These are phyloP conservation scores for Chamaecrista fasciculata DNA, from an alignment of 306 rosid genomes.

Conservation along the genomic window DNA sequence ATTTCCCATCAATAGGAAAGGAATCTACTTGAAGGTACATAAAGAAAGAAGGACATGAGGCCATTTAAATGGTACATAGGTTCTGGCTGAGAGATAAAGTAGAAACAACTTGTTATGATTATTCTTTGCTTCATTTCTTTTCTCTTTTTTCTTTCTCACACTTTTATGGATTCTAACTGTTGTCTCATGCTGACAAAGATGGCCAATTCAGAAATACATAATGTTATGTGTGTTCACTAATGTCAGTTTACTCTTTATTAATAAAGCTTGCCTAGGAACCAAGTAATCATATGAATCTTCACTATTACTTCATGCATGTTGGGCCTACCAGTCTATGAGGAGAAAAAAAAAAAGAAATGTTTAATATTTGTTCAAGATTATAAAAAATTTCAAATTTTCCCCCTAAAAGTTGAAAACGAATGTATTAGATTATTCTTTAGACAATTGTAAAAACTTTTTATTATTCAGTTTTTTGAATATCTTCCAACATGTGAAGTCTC, in stretches of 20 bases:
- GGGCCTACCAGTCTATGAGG: no score
- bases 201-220: neutral
- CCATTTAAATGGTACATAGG: slow-evolving; percentile 12
- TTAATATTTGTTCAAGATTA: no score
- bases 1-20: slow-evolving; percentile 42
- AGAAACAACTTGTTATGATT: neutral
- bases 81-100: neutral
- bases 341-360: no score
- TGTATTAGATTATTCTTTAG: no score
- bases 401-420: no score
- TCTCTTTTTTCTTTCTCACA: neutral
- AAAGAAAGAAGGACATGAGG: neutral
- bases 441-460: no score
- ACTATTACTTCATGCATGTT: neutral
- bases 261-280: neutral
- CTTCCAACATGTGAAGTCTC: no score
- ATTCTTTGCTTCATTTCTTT: neutral
- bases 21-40: slow-evolving; percentile 35
- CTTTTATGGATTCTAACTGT: neutral
- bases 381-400: no score
- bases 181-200: slow-evolving; percentile 20
- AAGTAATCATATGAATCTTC: neutral
- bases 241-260: neutral
- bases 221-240: neutral
- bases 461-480: no score